Evolutionary conservation across 2,329 filamentous ascomycete species (phyloP).

Genomic region (Pseudocercospora fijiensis): DNA sequence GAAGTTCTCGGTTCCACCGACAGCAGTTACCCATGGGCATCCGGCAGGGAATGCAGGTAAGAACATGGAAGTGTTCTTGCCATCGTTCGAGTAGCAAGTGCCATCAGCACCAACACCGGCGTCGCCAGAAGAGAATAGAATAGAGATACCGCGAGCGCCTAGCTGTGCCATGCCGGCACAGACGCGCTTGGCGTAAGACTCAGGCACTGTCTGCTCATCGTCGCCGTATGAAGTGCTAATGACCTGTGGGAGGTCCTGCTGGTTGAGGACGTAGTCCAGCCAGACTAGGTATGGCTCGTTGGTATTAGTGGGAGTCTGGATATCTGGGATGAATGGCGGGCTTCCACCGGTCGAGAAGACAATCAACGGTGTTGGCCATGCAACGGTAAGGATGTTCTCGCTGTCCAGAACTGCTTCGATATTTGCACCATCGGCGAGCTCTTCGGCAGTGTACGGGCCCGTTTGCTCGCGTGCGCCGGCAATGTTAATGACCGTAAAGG

Average conservation of each 20-base stretch:
- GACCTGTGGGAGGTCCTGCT: conserved; percentile 59
- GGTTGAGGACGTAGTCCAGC: conserved; percentile 58
- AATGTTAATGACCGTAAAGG: conserved; percentile 59
- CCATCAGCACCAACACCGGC: conserved; percentile 53
- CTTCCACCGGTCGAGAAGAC: conserved; percentile 62
- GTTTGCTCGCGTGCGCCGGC: conserved; percentile 56
- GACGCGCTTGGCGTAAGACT: conserved; percentile 59
- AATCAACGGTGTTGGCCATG: conserved; percentile 54
- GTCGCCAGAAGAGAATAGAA: conserved; percentile 65
- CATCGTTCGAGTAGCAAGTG: conserved; percentile 48
- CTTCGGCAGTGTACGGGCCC: conserved; percentile 39
- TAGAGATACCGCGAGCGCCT: conserved; percentile 62
- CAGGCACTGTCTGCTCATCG: conserved; percentile 62
- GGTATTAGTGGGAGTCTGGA: conserved; percentile 49
- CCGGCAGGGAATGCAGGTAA: conserved; percentile 48
- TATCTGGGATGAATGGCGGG: conserved; percentile 54
- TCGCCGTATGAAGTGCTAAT: conserved; percentile 67
- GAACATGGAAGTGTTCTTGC: conserved; percentile 46
- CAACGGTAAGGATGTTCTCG: conserved; percentile 60
- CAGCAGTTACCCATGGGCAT: conserved; percentile 45
- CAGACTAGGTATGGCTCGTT: conserved; percentile 70
- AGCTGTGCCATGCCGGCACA: conserved; percentile 58
- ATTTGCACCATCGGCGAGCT: conserved; percentile 31
- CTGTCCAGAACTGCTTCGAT: conserved; percentile 64
- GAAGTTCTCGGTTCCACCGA: conserved; percentile 46